phyloP scores from a whole-genome alignment of 495 filamentous ascomycete genomes.

The Immersiella caudata region DNA sequence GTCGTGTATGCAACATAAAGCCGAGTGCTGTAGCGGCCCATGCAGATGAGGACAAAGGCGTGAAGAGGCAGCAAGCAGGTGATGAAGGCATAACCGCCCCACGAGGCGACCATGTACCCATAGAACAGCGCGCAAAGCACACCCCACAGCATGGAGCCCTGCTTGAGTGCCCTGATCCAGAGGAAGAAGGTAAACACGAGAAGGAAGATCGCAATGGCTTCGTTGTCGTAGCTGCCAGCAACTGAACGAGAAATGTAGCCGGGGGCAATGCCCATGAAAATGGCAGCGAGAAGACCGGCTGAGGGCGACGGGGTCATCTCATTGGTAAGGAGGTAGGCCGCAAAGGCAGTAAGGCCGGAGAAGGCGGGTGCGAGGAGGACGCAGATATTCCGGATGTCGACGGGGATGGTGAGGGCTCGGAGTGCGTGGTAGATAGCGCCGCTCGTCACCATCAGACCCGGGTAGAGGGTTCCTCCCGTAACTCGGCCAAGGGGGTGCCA shows the following conservation, averaged over 20 bases:
- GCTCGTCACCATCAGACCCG: constrained; percentile 98
- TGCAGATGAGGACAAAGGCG: constrained; percentile 91
- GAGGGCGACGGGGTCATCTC: constrained; percentile 93
- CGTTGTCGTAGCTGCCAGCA: constrained; percentile 98
- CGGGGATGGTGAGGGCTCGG: constrained; percentile 85
- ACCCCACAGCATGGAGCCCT: constrained; percentile 94
- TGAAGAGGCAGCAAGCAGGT: constrained; percentile 97
- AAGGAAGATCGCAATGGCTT: constrained; percentile 98
- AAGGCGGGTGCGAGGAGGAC: constrained; percentile 94
- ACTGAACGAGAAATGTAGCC: constrained; percentile 98
- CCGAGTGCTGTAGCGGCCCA: constrained; percentile 93
- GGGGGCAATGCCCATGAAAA: constrained; percentile 96
- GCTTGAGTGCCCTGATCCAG: constrained; percentile 98
- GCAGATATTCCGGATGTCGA: constrained; percentile 99
- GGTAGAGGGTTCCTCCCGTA: constrained; percentile 97
- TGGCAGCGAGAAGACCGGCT: constrained; percentile 89
- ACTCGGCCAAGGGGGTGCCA: constrained; percentile 99
- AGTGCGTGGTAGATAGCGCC: constrained; percentile 95
- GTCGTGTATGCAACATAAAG: constrained; percentile 96
- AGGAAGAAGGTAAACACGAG: constrained; percentile 98
- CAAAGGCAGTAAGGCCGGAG: constrained; percentile 92
- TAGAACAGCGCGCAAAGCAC: constrained; percentile 95
- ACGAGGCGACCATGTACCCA: constrained; percentile 99
- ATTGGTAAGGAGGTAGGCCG: constrained; percentile 92
- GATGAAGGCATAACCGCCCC: constrained; percentile 99